These are phyloP conservation scores for Psilocybe sp. DNA, from an alignment of 768 basidiomycete genomes.

Conservation along the genomic window DNA sequence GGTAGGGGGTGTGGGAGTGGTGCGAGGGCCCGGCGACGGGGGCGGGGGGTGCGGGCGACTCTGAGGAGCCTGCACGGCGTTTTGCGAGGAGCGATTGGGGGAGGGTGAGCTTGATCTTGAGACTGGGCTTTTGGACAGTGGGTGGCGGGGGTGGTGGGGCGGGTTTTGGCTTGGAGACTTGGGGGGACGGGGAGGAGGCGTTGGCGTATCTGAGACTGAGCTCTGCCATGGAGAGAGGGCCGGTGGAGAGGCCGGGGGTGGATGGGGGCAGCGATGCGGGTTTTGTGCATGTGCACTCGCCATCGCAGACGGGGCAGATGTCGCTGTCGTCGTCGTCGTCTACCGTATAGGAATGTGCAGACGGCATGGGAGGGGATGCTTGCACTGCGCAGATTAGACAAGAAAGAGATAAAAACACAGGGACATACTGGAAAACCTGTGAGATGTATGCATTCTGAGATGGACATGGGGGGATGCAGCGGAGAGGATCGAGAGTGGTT, in stretches of 20 bases:
- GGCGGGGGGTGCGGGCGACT: neutral
- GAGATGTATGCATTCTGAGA: too few species aligned
- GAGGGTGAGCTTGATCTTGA: constrained; percentile 75
- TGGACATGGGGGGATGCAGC: too few species aligned
- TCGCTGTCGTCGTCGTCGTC: constrained; percentile 81
- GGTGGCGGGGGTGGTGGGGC: constrained; percentile 22
- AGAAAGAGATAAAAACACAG: constrained; percentile 5
- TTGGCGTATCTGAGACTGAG: constrained; percentile 34
- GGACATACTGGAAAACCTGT: constrained; percentile 27
- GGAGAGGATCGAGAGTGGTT: too few species aligned
- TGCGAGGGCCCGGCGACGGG: constrained; percentile 2
- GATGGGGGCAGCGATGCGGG: constrained; percentile 17
- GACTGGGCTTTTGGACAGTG: constrained; percentile 31
- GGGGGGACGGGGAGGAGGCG: constrained; percentile 16
- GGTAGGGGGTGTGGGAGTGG: constrained; percentile 2
- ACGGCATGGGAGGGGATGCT: constrained; percentile 62
- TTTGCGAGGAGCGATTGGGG: constrained; percentile 51
- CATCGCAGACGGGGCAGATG: constrained; percentile 89
- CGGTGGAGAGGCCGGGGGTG: constrained; percentile 14
- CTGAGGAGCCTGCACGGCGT: constrained; percentile 22
- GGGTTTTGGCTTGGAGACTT: constrained; percentile 33
- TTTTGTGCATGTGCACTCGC: constrained; percentile 78
- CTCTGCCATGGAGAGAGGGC: constrained; percentile 32
- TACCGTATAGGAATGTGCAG: constrained; percentile 67
- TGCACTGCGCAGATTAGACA: constrained; percentile 29